Evolutionary conservation across 768 basidiomycete species (phyloP).

Genomic region (Phallus indusiatus): DNA sequence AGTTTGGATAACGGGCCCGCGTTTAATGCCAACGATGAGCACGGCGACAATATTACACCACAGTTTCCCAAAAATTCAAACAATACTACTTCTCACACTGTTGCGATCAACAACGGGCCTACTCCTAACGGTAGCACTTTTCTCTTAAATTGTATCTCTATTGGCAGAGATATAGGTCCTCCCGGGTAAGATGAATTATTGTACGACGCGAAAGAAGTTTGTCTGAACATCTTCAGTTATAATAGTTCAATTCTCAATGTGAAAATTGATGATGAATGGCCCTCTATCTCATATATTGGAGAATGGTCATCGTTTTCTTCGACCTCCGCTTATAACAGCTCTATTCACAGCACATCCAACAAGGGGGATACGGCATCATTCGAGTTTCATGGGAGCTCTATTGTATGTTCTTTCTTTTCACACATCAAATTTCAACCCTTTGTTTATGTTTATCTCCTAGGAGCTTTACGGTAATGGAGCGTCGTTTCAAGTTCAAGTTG

Average conservation of each 20-base stretch:
- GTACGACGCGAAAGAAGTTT: not conserved
- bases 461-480: not conserved
- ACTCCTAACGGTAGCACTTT: not conserved
- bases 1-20: not conserved
- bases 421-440: not conserved
- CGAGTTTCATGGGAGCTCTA: not conserved
- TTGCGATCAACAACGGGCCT: not conserved
- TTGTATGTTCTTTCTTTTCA: not conserved
- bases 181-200: not conserved
- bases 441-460: not conserved
- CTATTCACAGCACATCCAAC: not conserved
- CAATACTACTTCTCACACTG: not conserved
- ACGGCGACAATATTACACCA: no score
- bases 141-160: not conserved
- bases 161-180: not conserved
- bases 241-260: not conserved
- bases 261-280: not conserved
- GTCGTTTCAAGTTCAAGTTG: not conserved
- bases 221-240: not conserved
- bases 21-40: not conserved
- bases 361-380: not conserved
- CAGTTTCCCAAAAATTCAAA: no score
- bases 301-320: not conserved
- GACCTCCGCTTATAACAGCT: not conserved
- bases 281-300: not conserved